Evolutionary conservation across 768 basidiomycete genomes (phyloP), one percentile per base, ranked within the genome.

Genomic region (Pulveroboletus sp.): DNA sequence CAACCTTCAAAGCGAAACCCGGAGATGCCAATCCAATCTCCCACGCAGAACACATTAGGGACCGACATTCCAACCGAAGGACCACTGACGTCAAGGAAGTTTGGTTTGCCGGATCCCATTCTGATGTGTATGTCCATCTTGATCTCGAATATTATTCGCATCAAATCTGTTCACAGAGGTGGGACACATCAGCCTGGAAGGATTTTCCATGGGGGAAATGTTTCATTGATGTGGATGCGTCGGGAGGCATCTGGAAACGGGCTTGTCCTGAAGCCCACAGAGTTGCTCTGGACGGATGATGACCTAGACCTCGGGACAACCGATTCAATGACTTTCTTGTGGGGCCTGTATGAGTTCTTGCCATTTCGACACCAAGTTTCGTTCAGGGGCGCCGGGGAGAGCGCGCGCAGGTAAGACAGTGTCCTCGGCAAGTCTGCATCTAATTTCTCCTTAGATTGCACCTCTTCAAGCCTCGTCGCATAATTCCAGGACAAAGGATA

Each of bases 41-140:
- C 24, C 20, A 11, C 41, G 30, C 35, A 34, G 45, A 22, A 12
- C 22, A 37, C 31, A 12, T 31, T 36, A 31, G 32, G 13, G 14
- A 30, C n/a, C 30, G 43, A 17, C 16, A 8, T 29, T 14, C 13
- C n/a, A 32, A 45, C 20, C 45, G 45, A 34, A 56, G 42, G 27
- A 29, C 39, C 5, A 34, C 45, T 31, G 56, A 59, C 19, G 47
- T 82, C 13, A 70, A 77, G 49, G 82, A 42, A 42, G 40, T 42
- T 6, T 42, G 40, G 40, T 42, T 42, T 29, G 40, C 40, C 12
- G 40, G 40, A 85, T 61, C 62, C 10, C 73, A 73, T 50, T 60
- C 58, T 27, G 71, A 71, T 60, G 56, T 41, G 71, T 68, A 45
- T 13, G 51, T 53, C 13, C 42, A 26, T 41, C 9, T 29, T 14